These are phyloP conservation scores for Candida easanensis DNA, from an alignment of 805 yeast genomes.

Conservation along the genomic window DNA sequence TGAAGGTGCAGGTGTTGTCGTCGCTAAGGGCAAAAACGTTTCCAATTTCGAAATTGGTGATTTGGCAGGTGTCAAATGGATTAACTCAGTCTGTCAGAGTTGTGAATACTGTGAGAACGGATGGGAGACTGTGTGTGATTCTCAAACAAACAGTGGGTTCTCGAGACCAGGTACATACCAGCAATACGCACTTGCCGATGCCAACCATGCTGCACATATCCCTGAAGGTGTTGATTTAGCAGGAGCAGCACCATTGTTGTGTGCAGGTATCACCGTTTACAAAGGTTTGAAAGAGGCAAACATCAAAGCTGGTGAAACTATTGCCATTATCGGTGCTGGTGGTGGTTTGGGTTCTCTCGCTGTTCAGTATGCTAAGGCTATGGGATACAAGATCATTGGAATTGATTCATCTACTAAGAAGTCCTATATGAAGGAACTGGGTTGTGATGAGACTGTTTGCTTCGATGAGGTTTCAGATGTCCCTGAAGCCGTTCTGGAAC, in stretches of 20 bases:
- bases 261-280: conserved; percentile 88
- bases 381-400: conserved; percentile 65
- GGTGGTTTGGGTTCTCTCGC: conserved; percentile 74
- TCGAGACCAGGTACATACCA: conserved; percentile 84
- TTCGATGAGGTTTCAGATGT: conserved; percentile 49
- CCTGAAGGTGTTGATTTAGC: conserved; percentile 70
- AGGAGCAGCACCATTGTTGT: conserved; percentile 68
- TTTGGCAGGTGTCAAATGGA: conserved; percentile 59
- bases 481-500: conserved; percentile 25
- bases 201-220: conserved; percentile 73
- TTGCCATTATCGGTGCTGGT: conserved; percentile 69
- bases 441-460: conserved; percentile 56
- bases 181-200: conserved; percentile 81
- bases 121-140: conserved; percentile 59
- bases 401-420: conserved; percentile 63
- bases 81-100: conserved; percentile 51
- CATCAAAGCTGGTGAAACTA: conserved; percentile 62
- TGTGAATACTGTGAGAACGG: conserved; percentile 53
- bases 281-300: conserved; percentile 77
- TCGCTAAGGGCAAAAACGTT: conserved; percentile 50
- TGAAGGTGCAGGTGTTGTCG: conserved; percentile 63
- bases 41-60: conserved; percentile 53
- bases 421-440: conserved; percentile 44
- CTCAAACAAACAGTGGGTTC: conserved; percentile 69
- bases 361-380: conserved; percentile 65